phyloP scores from a whole-genome alignment of 1,139 yeast genomes.

The Scheffersomyces illinoinensis region DNA sequence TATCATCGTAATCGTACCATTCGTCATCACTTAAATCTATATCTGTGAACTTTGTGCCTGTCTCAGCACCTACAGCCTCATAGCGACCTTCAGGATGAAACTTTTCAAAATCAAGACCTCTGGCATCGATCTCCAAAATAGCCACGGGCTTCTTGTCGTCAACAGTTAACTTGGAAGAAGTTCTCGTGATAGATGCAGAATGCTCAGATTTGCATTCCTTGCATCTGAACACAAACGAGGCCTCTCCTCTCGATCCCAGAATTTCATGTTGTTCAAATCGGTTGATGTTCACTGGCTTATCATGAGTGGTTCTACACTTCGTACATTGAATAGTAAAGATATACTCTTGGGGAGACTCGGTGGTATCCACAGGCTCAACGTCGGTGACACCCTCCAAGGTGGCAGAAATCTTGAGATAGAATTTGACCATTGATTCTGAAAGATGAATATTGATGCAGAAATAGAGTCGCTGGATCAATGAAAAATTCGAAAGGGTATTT shows the following conservation, averaged over 20 bases:
- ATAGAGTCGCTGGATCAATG: not conserved
- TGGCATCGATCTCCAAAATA: slow-evolving; percentile 72
- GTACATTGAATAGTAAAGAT: slow-evolving; percentile 75
- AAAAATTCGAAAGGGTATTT: not conserved
- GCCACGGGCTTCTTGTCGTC: slow-evolving; percentile 37
- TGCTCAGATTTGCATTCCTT: slow-evolving; percentile 56
- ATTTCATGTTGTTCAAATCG: slow-evolving; percentile 61
- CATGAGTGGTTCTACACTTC: slow-evolving; percentile 76
- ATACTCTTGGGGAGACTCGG: slow-evolving; percentile 67
- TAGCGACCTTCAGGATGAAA: slow-evolving; percentile 73
- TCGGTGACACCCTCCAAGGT: slow-evolving; percentile 64
- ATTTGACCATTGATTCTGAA: slow-evolving; percentile 34
- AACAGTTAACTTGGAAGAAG: slow-evolving; percentile 26
- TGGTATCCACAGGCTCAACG: slow-evolving; percentile 63
- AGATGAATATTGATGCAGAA: not conserved
- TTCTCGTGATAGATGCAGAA: slow-evolving; percentile 37
- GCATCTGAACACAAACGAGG: slow-evolving; percentile 82
- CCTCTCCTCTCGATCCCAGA: slow-evolving; percentile 76
- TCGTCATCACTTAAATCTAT: slow-evolving; percentile 80
- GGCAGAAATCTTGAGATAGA: slow-evolving; percentile 55
- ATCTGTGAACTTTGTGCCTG: slow-evolving; percentile 55
- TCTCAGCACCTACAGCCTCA: slow-evolving; percentile 56
- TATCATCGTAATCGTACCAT: slow-evolving; percentile 95
- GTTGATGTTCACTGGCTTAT: slow-evolving; percentile 73
- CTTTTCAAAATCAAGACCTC: slow-evolving; percentile 77